Base-by-base conservation (phyloP, 2,329 filamentous ascomycete species). In the Diplodia seriata region DNA sequence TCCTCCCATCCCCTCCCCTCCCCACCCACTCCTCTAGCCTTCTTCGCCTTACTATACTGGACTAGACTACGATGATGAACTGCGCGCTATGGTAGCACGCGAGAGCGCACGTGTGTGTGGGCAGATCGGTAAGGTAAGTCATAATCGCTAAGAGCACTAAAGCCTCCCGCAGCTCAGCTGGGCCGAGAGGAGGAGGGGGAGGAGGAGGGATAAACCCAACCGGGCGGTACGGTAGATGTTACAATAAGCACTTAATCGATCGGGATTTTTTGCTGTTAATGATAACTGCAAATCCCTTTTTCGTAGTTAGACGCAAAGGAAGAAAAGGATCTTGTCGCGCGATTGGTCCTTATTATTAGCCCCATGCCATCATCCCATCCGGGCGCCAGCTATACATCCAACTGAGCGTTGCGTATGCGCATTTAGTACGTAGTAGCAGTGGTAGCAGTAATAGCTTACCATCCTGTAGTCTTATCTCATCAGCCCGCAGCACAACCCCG, bases 161-260 rank as follows among this genome's bases (percentile, higher is more conserved):
- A 23, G 23, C 23, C 23, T 23, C 23, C 1, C 23, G 23, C 23
- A 2, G 23, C 23, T 23, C 23, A 2, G 23, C 31, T 4, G 31
- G 5, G 5, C 3, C 31, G 31, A 8, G 31, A n/a, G 43, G n/a
- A 20, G 6, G 7, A 47, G 18, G 43, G n/a, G 14, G 18, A 18
- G 43, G 43, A n/a, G 43, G 18, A n/a, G 20, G 18, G n/a, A 47
- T 8, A 31, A 31, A 36, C 33, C 50, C 50, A 53, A 15, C 20
- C 50, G 20, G 23, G 6, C 50, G 50, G 50, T 29, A 29, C 50
- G 20, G 50, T 26, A 53, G 4, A 14, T n/a, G 50, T 53, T 23
- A 29, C 20, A 29, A 29, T 53, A 23, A 53, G 50, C 50, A 53
- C 50, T 53, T 53, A 20, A 53, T 53, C 50, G 50, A 53, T 53